Evolutionary conservation across 495 filamentous ascomycete species (phyloP).

Genomic region (Trichoderma erinaceum): DNA sequence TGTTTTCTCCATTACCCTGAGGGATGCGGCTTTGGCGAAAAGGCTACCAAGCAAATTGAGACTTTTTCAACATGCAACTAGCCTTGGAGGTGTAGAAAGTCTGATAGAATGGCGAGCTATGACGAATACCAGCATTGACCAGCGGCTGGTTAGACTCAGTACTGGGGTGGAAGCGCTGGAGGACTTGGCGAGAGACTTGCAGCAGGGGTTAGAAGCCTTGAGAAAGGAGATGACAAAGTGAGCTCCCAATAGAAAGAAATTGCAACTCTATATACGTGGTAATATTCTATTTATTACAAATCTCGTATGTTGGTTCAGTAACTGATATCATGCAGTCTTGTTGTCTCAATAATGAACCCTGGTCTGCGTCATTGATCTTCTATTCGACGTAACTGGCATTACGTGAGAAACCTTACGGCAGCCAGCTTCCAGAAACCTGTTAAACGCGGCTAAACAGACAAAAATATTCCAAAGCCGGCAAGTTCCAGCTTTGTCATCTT

Average conservation of each 20-base stretch:
- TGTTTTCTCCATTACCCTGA: conserved; percentile 72
- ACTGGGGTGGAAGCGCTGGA: conserved; percentile 82
- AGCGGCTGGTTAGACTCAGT: conserved; percentile 69
- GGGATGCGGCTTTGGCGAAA: conserved; percentile 52
- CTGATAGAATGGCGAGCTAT: conserved; percentile 86
- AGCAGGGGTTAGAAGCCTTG: conserved; percentile 58
- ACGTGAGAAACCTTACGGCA: too few species aligned
- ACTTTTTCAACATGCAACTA: conserved; percentile 92
- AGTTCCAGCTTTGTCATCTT: too few species aligned
- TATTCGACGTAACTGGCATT: too few species aligned
- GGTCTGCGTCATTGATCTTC: too few species aligned
- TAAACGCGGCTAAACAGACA: too few species aligned
- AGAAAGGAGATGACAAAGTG: conserved; percentile 25
- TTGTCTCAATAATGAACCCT: too few species aligned
- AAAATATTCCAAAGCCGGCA: too few species aligned
- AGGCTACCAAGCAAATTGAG: conserved; percentile 67
- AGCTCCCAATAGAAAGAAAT: background rate
- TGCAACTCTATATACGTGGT: background rate
- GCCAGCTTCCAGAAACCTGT: too few species aligned
- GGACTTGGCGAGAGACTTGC: conserved; percentile 72
- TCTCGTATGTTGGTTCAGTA: too few species aligned
- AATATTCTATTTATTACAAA: background rate
- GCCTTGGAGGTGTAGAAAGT: conserved; percentile 86
- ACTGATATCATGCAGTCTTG: too few species aligned
- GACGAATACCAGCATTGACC: conserved; percentile 70